phyloP scores from a whole-genome alignment of 1,284 basidiomycete genomes.

The Cutaneotrichosporon cutaneum region DNA sequence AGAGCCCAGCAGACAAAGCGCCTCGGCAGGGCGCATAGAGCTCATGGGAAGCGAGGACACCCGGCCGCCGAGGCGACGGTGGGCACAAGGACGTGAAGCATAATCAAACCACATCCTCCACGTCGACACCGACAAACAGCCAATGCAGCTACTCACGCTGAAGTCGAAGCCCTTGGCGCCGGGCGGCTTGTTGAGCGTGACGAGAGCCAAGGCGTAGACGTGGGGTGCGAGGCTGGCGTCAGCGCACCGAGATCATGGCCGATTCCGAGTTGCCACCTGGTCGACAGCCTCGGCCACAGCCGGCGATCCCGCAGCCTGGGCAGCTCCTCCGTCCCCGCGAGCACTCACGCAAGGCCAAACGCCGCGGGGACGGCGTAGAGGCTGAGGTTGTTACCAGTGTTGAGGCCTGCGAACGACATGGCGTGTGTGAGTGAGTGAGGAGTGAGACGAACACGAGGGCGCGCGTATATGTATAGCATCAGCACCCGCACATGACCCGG shows the following conservation, averaged over 20 bases:
- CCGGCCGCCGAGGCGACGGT: no score
- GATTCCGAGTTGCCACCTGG: no score
- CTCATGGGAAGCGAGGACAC: background rate
- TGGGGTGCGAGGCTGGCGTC: slow-evolving; percentile 22
- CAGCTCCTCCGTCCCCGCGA: background rate
- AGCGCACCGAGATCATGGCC: no score
- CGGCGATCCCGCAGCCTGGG: no score
- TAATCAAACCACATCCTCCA: no score
- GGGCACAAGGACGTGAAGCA: background rate
- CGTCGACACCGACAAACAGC: background rate
- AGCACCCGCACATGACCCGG: background rate
- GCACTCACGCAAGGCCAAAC: slow-evolving; percentile 29
- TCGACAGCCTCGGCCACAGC: no score
- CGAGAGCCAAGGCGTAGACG: slow-evolving; percentile 20
- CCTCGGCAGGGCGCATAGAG: no score
- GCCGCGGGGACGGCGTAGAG: slow-evolving; percentile 40
- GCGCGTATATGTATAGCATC: no score
- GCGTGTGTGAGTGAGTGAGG: background rate
- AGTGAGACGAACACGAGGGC: no score
- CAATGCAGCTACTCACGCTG: slow-evolving; percentile 16
- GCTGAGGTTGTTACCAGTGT: slow-evolving; percentile 26
- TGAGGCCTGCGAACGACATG: slow-evolving; percentile 17
- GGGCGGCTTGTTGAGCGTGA: slow-evolving; percentile 14
- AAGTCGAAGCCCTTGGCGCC: slow-evolving; percentile 24
- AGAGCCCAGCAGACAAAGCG: no score